Percentiles rank a stretch among this genome's conserved stretches.
Conservation (phyloP, 176 grass and related monocot genomes). For the Triticum aestivum region IWGSC_CS_RefSeq_v2.1 NC_057802.1:23776930-23777429, state of each 20-base stretch:
- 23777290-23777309: no score
- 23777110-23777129: background rate
- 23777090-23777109: background rate
- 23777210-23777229: background rate
- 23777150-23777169: constrained; percentile 70
- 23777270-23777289: background rate
- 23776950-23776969: background rate
- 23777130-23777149: constrained; percentile 57
- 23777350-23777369: no score
- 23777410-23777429: no score
- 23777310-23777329: no score
- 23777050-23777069: no score
- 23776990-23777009: constrained; percentile 25
- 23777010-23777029: no score
- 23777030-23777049: background rate
- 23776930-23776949: no score
- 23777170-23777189: constrained; percentile 90
- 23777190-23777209: constrained; percentile 69
- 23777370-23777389: no score
- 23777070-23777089: no score
- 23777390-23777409: no score
- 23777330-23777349: constrained; percentile 80
- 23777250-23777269: background rate
- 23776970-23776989: constrained; percentile 45
- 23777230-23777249: background rate